Evolutionary conservation across 2,329 filamentous ascomycete species (phyloP).

Genomic region (Colletotrichum nymphaeae): DNA sequence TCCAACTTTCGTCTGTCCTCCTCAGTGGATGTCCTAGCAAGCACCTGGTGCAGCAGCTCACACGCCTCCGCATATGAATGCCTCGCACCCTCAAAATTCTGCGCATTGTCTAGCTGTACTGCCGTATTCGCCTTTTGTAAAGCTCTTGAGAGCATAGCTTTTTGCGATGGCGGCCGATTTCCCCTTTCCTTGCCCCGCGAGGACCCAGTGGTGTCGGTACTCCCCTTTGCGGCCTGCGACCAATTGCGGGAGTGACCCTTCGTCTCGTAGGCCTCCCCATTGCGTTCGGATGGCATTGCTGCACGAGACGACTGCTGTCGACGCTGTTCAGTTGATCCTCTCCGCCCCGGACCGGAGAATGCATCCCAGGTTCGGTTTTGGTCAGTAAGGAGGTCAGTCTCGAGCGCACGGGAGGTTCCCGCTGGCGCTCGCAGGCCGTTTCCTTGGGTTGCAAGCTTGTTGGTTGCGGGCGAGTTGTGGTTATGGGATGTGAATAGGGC

Average conservation of each 20-base stretch:
- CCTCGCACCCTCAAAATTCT: conserved; percentile 92
- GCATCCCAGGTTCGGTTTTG: conserved; percentile 28
- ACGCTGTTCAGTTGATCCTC: conserved; percentile 25
- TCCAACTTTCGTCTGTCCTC: conserved; percentile 93
- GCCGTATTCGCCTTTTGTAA: conserved; percentile 96
- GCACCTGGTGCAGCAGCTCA: conserved; percentile 85
- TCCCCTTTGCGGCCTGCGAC: conserved; percentile 57
- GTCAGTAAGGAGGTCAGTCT: neutral
- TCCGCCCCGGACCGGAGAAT: conserved; percentile 20
- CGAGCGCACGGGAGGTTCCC: neutral
- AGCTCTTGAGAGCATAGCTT: conserved; percentile 96
- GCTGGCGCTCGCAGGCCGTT: neutral
- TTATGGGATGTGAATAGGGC: neutral
- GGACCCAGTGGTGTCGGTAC: conserved; percentile 54
- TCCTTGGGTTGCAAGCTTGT: neutral
- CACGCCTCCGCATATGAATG: conserved; percentile 94
- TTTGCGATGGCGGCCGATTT: conserved; percentile 75
- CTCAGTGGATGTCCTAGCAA: conserved; percentile 83
- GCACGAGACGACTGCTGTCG: neutral
- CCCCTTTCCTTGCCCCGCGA: conserved; percentile 47
- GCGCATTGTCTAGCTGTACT: conserved; percentile 94
- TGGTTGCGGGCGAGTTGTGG: neutral
- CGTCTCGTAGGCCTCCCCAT: conserved; percentile 40
- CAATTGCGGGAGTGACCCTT: conserved; percentile 59
- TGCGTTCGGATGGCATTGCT: conserved; percentile 45